phyloP scores from a whole-genome alignment of 768 basidiomycete species.

The Xerocomellus chrysenteron region DNA sequence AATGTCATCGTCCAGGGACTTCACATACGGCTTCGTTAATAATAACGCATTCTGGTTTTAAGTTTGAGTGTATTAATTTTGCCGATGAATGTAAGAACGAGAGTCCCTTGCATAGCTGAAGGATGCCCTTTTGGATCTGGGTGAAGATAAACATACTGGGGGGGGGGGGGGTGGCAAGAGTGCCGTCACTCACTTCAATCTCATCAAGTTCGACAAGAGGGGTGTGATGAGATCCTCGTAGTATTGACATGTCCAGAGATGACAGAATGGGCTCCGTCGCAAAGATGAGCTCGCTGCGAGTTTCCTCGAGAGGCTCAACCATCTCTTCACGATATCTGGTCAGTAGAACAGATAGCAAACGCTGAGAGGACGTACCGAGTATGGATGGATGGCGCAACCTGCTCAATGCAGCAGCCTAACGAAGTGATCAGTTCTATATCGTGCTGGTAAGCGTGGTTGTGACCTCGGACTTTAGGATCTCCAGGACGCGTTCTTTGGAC shows the following conservation, averaged over 20 bases:
- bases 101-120: slow-evolving; percentile 89
- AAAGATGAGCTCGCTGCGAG: slow-evolving; percentile 83
- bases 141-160: slow-evolving; percentile 5
- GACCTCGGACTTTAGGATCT: slow-evolving; percentile 91
- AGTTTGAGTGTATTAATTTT: slow-evolving; percentile 87
- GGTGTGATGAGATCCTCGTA: slow-evolving; percentile 54
- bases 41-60: slow-evolving; percentile 82
- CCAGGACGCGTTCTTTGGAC: slow-evolving; percentile 73
- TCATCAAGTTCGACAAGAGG: slow-evolving; percentile 87
- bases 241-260: slow-evolving; percentile 75
- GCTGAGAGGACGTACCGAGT: slow-evolving; percentile 52
- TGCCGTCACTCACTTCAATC: slow-evolving; percentile 67
- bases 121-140: slow-evolving; percentile 93
- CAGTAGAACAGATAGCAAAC: background rate
- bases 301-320: slow-evolving; percentile 96
- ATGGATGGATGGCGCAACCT: slow-evolving; percentile 91
- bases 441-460: slow-evolving; percentile 16
- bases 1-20: background rate
- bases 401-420: slow-evolving; percentile 78
- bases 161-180: background rate
- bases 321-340: slow-evolving; percentile 58
- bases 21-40: slow-evolving; percentile 81
- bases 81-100: slow-evolving; percentile 91
- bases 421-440: slow-evolving; percentile 7
- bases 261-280: slow-evolving; percentile 90